These are phyloP conservation scores for Yarrowia sp. DNA, from an alignment of 805 yeast species.

Conservation along the genomic window DNA sequence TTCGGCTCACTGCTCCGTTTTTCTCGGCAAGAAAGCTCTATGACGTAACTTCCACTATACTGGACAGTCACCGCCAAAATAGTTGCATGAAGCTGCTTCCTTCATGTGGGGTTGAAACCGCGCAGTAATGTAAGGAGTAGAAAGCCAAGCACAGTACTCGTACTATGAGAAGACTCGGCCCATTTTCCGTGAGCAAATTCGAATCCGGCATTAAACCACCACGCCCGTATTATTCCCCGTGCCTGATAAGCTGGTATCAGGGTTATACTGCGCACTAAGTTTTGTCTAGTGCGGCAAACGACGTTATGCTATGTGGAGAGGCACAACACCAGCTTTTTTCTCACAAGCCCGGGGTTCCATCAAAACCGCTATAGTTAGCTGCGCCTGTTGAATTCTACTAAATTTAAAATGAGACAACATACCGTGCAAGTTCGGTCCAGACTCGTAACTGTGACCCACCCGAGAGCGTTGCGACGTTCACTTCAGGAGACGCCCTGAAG, in stretches of 20 bases:
- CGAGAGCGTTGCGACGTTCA: not conserved
- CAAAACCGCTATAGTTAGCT: not conserved
- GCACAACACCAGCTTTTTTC: not conserved
- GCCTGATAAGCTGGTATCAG: slow-evolving; percentile 2
- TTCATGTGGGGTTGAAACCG: slow-evolving; percentile 25
- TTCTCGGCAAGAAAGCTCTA: not conserved
- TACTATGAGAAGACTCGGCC: not conserved
- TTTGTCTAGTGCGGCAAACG: slow-evolving; percentile 9
- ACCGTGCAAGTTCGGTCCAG: not conserved
- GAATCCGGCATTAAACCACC: not conserved
- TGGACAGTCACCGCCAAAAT: not conserved
- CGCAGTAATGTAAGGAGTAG: not conserved
- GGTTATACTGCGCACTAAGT: slow-evolving; percentile 19
- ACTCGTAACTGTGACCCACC: slow-evolving; percentile 2
- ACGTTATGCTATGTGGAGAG: slow-evolving; percentile 13
- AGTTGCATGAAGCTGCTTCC: slow-evolving; percentile 11
- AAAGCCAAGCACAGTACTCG: not conserved
- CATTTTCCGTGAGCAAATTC: not conserved
- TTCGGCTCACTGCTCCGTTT: not conserved
- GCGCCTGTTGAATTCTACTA: not conserved
- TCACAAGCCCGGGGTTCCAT: not conserved
- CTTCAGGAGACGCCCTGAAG: slow-evolving; percentile 7
- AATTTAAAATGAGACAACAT: slow-evolving; percentile 4
- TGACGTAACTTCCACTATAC: not conserved
- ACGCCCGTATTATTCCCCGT: not conserved